Percentiles rank a stretch among this genome's conserved stretches.
phyloP scores from a whole-genome alignment of 2,329 filamentous ascomycete species.

The Fusarium sterilihyphosum region DNA sequence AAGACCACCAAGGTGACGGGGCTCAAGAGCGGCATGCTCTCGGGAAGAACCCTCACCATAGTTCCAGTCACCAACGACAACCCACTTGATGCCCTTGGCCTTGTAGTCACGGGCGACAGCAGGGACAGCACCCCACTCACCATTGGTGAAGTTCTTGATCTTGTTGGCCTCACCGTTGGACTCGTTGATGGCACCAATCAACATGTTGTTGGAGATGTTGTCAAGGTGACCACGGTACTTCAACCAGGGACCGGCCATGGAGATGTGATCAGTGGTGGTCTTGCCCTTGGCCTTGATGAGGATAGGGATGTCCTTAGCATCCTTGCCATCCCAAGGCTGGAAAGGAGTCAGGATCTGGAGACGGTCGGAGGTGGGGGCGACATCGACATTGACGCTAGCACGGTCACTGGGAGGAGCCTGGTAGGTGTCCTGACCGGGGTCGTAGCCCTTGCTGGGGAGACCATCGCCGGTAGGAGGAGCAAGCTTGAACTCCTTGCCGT shows the following conservation, averaged over 20 bases:
- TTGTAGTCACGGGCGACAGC: conserved; percentile 98
- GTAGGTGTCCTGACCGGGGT: conserved; percentile 92
- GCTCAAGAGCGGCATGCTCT: conserved; percentile 98
- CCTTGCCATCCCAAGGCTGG: conserved; percentile 90
- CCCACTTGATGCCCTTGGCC: conserved; percentile 94
- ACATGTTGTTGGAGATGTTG: conserved; percentile 99
- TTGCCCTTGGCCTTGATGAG: conserved; percentile 98
- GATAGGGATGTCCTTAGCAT: conserved; percentile 84
- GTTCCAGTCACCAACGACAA: conserved; percentile 99
- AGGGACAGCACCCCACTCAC: conserved; percentile 87
- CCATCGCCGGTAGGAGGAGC: conserved; percentile 81
- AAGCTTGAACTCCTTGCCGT: conserved; percentile 96
- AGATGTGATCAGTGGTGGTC: conserved; percentile 99
- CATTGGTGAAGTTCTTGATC: conserved; percentile 88
- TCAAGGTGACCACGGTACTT: conserved; percentile 99
- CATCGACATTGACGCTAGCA: conserved; percentile 76
- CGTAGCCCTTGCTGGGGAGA: conserved; percentile 84
- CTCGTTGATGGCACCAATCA: conserved; percentile 96
- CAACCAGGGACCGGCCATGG: conserved; percentile 94
- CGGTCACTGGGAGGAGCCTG: conserved; percentile 91
- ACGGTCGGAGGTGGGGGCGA: conserved; percentile 90
- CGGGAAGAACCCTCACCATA: conserved; percentile 97
- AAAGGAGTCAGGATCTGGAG: conserved; percentile 93
- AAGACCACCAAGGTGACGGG: conserved; percentile 94
- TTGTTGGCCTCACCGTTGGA: conserved; percentile 98